Evolutionary conservation across 495 filamentous ascomycete genomes (phyloP), one percentile per base, ranked within the genome.

Genomic region (Talaromyces borbonicus): DNA sequence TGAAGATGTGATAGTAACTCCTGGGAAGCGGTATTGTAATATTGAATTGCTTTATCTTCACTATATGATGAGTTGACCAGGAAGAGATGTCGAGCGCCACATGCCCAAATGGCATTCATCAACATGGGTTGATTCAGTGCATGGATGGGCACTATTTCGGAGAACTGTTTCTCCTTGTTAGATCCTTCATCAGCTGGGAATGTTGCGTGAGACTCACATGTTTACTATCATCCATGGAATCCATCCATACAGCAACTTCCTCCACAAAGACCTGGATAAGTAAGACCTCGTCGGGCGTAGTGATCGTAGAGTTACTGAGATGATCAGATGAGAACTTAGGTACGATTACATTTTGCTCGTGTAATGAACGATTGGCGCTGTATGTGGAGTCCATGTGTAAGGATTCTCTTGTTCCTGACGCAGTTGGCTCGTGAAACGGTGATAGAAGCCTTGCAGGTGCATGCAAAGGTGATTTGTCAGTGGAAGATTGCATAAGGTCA

Each of bases 191-290:
- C 14, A 6, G 19, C 14, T 18, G 6, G 14, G 14, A 36, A 33
- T 16, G 14, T 32, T 14, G 11, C n/a, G n/a, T n/a, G n/a, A n/a
- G n/a, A 63, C 76, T 54, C 66, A 84, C 81, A 65, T 96, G 86
- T 69, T 94, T 93, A 56, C 78, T 72, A 23, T 77, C 74, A 67
- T 95, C 85, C 68, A 95, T 77, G 38, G 79, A 85, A 60, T 97
- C 92, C 87, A 98, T 92, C 85, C 90, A 95, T 14, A 85, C 62
- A 3, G 85, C 89, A 12, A 98, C 84, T 52, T 95, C 85, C 55
- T 94, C 87, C 20, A 92, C 80, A 57, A 94, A 98, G 0, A 85
- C 79, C 57, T 93, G 87, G 79, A 98, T 85, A 54, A 87, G 85
- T 31, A 80, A 69, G 1, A 88, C 73, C 58, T 95, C 85, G 36